Evolutionary conservation across 1,139 yeast species (phyloP), one percentile per base, ranked within the genome.

Genomic region (Zygoascus hellenicus): DNA sequence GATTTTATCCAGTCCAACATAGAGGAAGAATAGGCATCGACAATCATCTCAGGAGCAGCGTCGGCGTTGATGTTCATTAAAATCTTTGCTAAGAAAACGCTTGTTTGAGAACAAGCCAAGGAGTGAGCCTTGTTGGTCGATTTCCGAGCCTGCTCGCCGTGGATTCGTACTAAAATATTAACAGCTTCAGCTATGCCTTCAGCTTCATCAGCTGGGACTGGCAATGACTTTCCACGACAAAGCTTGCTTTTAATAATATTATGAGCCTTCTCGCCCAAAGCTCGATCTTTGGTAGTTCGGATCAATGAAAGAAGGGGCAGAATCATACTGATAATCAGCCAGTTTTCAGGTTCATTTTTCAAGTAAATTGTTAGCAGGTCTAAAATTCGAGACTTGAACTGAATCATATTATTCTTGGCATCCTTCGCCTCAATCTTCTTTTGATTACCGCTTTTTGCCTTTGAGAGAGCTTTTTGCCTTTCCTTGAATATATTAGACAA

Each of bases 401-500:
- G 77, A 5, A 82, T 71, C 73, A 92, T 84, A 58, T 81, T 84
- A 58, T 84, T 88, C 58, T 81, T 78, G 5, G 97, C 96, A 55
- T 87, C 95, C 16, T 74, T 64, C 56, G 86, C 83, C 54, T 58
- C 60, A 48, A 56, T 57, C 52, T 60, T 56, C 49, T 57, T 52
- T 42, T 58, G 52, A 35, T 51, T 43, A 42, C 58, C 51, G 45
- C 57, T 51, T 50, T 56, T 56, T 46, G 57, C 51, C 13, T 50
- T 55, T 13, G 52, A 48, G 5, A 58, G 48, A 5, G 53, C 58
- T 32, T 51, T 51, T 35, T 55, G 58, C 15, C 72, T 78, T 58
- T 89, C 92, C 58, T 83, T 80, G 73, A 92, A 92, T 49, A 92
- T 92, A 48, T 76, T 77, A 0, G 96, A 79, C 31, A 92, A 71